These are phyloP conservation scores for Prinsepia uniflora DNA, from an alignment of 306 rosid genomes.

Conservation along the genomic window DNA sequence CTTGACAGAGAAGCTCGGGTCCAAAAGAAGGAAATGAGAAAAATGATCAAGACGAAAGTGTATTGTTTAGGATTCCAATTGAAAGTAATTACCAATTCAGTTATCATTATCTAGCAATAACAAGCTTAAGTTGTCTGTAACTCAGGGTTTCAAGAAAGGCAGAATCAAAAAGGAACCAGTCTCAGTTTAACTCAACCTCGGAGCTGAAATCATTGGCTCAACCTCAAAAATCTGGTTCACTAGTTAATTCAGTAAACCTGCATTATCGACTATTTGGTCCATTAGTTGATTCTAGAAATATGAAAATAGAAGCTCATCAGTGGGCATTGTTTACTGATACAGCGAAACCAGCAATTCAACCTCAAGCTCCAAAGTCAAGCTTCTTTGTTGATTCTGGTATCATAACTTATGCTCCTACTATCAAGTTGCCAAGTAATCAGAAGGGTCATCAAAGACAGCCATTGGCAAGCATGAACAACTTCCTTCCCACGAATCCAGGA, in stretches of 20 bases:
- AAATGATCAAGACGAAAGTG: slow-evolving; percentile 43
- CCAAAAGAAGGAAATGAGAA: slow-evolving; percentile 51
- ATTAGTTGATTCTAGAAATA: not conserved
- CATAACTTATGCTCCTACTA: too few species aligned
- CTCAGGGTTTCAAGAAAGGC: slow-evolving; percentile 55
- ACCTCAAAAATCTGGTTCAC: slow-evolving; percentile 15
- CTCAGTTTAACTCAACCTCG: slow-evolving; percentile 29
- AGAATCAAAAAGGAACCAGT: slow-evolving; percentile 28
- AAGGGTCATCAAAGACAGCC: slow-evolving; percentile 34
- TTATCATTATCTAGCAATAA: not conserved
- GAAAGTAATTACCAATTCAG: not conserved
- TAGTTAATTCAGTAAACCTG: slow-evolving; percentile 2
- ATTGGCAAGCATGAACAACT: slow-evolving; percentile 24
- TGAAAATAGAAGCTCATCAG: slow-evolving; percentile 10
- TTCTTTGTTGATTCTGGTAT: not conserved
- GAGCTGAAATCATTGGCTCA: slow-evolving; percentile 14
- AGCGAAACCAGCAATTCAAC: slow-evolving; percentile 1
- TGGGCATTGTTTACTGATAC: slow-evolving; percentile 5
- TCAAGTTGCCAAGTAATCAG: too few species aligned
- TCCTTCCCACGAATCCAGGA: slow-evolving; percentile 4
- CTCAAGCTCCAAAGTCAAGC: not conserved
- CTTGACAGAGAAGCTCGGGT: slow-evolving; percentile 61
- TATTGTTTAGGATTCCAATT: slow-evolving; percentile 12
- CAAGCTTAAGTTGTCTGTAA: slow-evolving; percentile 13
- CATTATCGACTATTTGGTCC: not conserved